phyloP scores from a whole-genome alignment of 2,329 filamentous ascomycete genomes.

The Fusarium stilboides region DNA sequence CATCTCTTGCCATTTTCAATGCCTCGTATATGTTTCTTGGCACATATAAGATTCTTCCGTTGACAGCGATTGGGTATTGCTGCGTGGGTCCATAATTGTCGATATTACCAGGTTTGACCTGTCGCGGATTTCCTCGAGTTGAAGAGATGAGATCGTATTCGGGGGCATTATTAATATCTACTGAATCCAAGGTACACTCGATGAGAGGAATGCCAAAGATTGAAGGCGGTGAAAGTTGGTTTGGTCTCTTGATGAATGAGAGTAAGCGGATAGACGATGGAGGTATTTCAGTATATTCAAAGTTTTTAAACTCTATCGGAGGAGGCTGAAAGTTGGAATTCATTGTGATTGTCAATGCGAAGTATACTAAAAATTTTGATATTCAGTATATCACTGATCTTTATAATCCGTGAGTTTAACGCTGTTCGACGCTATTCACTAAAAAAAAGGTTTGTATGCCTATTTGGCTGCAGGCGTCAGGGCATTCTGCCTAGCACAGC shows the following conservation, averaged over 20 bases:
- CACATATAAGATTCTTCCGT: constrained; percentile 7
- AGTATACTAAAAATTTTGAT: not conserved
- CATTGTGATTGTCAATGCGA: not conserved
- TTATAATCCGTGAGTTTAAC: not conserved
- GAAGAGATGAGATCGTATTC: constrained; percentile 7
- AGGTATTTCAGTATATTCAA: not conserved
- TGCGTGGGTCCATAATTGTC: constrained; percentile 7
- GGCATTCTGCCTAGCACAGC: constrained; percentile 16
- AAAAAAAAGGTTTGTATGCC: constrained; percentile 3
- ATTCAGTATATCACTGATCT: too few species aligned
- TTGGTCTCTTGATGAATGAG: constrained; percentile 4
- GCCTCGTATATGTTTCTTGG: constrained; percentile 5
- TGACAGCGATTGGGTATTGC: constrained; percentile 2
- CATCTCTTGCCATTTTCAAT: not conserved
- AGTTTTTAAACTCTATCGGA: not conserved
- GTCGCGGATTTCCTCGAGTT: constrained; percentile 3
- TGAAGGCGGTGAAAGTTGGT: constrained; percentile 4
- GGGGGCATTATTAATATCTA: not conserved
- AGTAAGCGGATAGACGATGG: constrained; percentile 8
- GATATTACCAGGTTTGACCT: not conserved
- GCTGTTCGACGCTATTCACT: not conserved
- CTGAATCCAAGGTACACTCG: not conserved
- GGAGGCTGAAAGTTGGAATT: not conserved
- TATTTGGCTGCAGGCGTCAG: constrained; percentile 5
- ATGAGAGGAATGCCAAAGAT: not conserved